Conservation (phyloP, 169 alveolate genomes). For the Plasmodium billcollinsi region DNA sequence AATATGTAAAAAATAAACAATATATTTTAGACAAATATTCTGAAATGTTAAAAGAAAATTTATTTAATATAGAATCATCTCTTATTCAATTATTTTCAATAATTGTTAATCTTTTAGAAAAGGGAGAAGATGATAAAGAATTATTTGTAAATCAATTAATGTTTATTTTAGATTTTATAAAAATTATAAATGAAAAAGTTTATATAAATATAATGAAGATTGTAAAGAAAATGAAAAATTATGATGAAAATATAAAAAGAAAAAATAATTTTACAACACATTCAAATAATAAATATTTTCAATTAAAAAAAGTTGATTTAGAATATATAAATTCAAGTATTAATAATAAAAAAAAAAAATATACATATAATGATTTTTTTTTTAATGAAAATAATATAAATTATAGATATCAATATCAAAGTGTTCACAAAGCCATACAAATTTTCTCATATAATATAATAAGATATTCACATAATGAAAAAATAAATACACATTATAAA, state of each 20-base stretch:
- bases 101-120: conserved; percentile 1
- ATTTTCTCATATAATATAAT: not conserved
- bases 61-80: conserved; percentile 3
- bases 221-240: conserved; percentile 3
- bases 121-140: not conserved
- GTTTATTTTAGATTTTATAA: conserved; percentile 36
- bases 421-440: conserved; percentile 15
- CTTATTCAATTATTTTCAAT: conserved; percentile 24
- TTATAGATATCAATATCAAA: conserved; percentile 36
- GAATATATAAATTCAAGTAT: conserved; percentile 6
- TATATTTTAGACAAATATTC: conserved; percentile 28
- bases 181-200: conserved; percentile 22
- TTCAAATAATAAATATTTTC: conserved; percentile 1
- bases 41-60: conserved; percentile 9
- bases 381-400: conserved; percentile 9
- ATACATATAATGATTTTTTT: not conserved
- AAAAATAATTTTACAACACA: not conserved
- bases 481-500: not conserved
- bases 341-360: not conserved
- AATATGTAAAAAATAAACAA: not conserved
- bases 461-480: conserved; percentile 2
- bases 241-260: not conserved
- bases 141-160: conserved; percentile 2
- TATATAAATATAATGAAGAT: conserved; percentile 16
- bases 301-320: conserved; percentile 38